Percentiles rank a stretch among this genome's conserved stretches.
These are phyloP conservation scores for Hamamelis virginiana DNA, from an alignment of 164 flowering plant species.

Conservation along the genomic window DNA sequence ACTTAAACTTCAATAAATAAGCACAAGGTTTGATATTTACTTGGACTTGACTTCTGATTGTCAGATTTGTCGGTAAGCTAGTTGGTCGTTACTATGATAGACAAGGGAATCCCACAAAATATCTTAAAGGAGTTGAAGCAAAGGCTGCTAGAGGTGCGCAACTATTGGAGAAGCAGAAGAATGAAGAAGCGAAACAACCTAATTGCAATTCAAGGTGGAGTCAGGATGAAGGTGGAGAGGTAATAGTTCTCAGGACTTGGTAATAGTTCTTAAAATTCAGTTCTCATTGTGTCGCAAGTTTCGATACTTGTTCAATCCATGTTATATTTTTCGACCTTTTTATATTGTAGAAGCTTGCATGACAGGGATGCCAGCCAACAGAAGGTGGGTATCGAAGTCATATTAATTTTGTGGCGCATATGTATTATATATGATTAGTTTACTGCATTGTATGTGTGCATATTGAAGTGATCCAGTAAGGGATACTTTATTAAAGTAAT, in stretches of 20 bases:
- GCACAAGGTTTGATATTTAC: not conserved
- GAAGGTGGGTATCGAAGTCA: too few species aligned
- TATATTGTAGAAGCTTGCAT: not conserved
- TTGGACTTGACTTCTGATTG: not conserved
- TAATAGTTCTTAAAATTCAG: too few species aligned
- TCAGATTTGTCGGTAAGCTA: conserved; percentile 70
- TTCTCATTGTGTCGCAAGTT: too few species aligned
- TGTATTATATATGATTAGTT: too few species aligned
- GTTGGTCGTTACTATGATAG: conserved; percentile 86
- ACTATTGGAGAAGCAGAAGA: conserved; percentile 83
- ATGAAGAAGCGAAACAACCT: conserved; percentile 72
- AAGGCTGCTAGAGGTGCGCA: conserved; percentile 92
- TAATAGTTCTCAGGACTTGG: conserved; percentile 19
- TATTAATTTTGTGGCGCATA: too few species aligned
- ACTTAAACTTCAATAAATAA: too few species aligned
- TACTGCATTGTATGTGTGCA: too few species aligned
- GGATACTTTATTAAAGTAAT: too few species aligned
- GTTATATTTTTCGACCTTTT: not conserved
- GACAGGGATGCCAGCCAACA: not conserved
- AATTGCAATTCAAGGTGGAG: conserved; percentile 95
- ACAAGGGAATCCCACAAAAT: conserved; percentile 75
- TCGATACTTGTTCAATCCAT: not conserved
- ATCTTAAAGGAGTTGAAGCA: conserved; percentile 86
- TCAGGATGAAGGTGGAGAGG: conserved; percentile 92
- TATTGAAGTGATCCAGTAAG: too few species aligned